A percentile compares a stretch with the other conserved stretches of the same genome.
These are phyloP conservation scores for Globisporangium echinulatum DNA, from an alignment of 352 stramenopile species.

Conservation along the genomic window DNA sequence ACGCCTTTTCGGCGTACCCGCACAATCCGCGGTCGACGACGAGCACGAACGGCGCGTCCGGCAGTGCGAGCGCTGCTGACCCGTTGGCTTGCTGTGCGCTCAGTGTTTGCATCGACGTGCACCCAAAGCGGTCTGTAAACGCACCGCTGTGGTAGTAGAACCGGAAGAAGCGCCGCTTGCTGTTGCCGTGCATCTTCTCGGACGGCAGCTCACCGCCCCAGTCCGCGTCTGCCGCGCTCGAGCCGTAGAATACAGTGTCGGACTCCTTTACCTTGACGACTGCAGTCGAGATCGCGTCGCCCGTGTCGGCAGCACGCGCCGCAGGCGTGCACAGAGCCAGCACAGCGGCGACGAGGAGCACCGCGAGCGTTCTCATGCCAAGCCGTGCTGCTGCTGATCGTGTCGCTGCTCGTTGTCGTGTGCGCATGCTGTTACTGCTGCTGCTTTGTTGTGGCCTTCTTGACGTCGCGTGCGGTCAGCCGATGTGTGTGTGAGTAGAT, in stretches of 20 bases:
- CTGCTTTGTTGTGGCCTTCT: no score
- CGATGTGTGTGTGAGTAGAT: no score
- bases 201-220: slow-evolving; percentile 48
- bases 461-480: no score
- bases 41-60: slow-evolving; percentile 44
- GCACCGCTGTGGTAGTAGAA: slow-evolving; percentile 39
- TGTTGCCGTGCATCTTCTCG: slow-evolving; percentile 36
- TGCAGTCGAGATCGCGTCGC: slow-evolving; percentile 33
- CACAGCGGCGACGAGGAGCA: background rate
- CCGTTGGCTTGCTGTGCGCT: slow-evolving; percentile 12
- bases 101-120: slow-evolving; percentile 28
- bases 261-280: slow-evolving; percentile 53
- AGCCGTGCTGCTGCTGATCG: no score
- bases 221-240: slow-evolving; percentile 31
- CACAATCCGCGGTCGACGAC: slow-evolving; percentile 68
- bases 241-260: slow-evolving; percentile 54
- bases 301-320: slow-evolving; percentile 20
- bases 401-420: no score
- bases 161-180: slow-evolving; percentile 37
- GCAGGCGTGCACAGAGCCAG: background rate
- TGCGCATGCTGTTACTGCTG: no score
- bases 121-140: slow-evolving; percentile 47
- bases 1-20: slow-evolving; percentile 71
- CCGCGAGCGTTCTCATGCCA: background rate
- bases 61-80: slow-evolving; percentile 12